A percentile compares a stretch with the other conserved stretches of the same genome.
Conservation (phyloP, 2,329 filamentous ascomycete genomes). For the Nemania abortiva region DNA sequence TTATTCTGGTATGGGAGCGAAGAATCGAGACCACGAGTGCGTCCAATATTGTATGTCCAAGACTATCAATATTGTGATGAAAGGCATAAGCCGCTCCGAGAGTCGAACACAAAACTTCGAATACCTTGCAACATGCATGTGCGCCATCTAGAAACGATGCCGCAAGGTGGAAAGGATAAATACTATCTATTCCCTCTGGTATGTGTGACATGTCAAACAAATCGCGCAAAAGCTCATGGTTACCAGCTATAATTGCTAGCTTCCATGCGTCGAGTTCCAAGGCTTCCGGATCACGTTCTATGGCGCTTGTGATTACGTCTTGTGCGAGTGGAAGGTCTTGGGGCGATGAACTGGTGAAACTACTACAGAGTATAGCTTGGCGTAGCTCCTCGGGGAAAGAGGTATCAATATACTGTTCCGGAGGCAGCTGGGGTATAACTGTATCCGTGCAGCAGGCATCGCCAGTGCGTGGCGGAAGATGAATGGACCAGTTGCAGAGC, state of each 20-base stretch:
- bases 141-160: conserved; percentile 54
- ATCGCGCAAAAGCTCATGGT: background rate
- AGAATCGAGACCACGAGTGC: conserved; percentile 55
- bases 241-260: conserved; percentile 46
- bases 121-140: conserved; percentile 50
- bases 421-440: background rate
- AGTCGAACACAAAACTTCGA: conserved; percentile 26
- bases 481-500: conserved; percentile 17
- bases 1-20: conserved; percentile 51
- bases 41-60: conserved; percentile 56
- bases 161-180: conserved; percentile 54
- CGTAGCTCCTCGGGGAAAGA: background rate
- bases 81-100: conserved; percentile 24
- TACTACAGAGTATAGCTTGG: background rate
- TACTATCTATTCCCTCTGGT: conserved; percentile 3
- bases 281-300: conserved; percentile 27
- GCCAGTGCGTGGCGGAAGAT: background rate
- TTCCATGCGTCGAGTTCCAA: conserved; percentile 32
- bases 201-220: background rate
- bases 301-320: conserved; percentile 15
- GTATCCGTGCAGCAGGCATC: background rate
- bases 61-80: conserved; percentile 43
- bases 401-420: background rate
- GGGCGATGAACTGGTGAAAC: conserved; percentile 11
- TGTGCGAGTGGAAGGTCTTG: conserved; percentile 35